Evolutionary conservation across 441 rosid genomes (phyloP).

Genomic region (Populus hybrid): DNA sequence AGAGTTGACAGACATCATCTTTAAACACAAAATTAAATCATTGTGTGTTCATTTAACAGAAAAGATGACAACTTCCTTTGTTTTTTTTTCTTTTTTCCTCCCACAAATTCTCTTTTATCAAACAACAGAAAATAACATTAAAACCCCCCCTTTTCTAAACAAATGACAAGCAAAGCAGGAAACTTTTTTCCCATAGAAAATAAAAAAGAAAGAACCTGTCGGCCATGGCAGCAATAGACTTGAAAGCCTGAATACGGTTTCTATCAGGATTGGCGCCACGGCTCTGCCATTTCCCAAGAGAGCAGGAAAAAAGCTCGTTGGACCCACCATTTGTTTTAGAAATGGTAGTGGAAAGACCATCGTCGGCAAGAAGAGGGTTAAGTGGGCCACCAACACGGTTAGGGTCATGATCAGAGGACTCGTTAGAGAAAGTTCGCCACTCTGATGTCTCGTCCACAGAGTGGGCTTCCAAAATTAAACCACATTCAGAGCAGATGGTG

Average conservation of each 20-base stretch:
- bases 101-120: not conserved
- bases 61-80: not conserved
- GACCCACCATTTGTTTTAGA: constrained; percentile 35
- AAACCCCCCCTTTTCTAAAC: not conserved
- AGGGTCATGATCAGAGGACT: constrained; percentile 40
- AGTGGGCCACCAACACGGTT: constrained; percentile 47
- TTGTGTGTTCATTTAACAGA: not conserved
- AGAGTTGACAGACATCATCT: not conserved
- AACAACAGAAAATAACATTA: not conserved
- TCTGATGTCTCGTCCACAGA: constrained; percentile 51
- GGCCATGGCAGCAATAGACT: constrained; percentile 39
- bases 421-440: constrained; percentile 47
- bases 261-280: constrained; percentile 42
- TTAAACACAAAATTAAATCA: no score
- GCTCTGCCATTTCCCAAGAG: constrained; percentile 44
- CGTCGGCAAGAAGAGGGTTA: constrained; percentile 42
- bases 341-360: constrained; percentile 47
- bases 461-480: constrained; percentile 43
- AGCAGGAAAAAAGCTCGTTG: constrained; percentile 23
- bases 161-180: not conserved
- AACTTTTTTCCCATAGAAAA: not conserved
- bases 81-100: not conserved
- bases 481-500: constrained; percentile 51
- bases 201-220: constrained; percentile 30
- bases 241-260: constrained; percentile 38